Evolutionary conservation across 2,329 filamentous ascomycete species (phyloP).

Genomic region (Calonectria fujianensis): DNA sequence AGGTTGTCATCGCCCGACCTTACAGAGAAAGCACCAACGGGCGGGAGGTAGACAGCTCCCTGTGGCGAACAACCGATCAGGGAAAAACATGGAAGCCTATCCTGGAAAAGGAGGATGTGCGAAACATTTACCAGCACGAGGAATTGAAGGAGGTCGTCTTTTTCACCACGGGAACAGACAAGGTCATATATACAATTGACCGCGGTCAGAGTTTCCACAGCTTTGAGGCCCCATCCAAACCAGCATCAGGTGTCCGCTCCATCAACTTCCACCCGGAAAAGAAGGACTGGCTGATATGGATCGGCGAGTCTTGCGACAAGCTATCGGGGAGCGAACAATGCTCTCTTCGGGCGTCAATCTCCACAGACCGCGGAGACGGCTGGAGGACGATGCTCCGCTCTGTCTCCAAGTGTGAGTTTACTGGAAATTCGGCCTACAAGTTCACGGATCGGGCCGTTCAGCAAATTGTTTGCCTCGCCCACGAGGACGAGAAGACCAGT

Average conservation of each 20-base stretch:
- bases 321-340: slow-evolving; percentile 73
- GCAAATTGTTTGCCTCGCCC: slow-evolving; percentile 75
- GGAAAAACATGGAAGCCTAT: slow-evolving; percentile 88
- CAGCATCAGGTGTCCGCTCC: slow-evolving; percentile 62
- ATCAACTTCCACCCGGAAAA: slow-evolving; percentile 89
- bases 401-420: slow-evolving; percentile 90
- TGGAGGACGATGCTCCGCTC: slow-evolving; percentile 86
- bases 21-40: slow-evolving; percentile 58
- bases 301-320: slow-evolving; percentile 81
- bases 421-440: slow-evolving; percentile 77
- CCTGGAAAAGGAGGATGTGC: slow-evolving; percentile 81
- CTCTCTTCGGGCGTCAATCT: slow-evolving; percentile 84
- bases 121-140: slow-evolving; percentile 83
- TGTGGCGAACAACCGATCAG: slow-evolving; percentile 88
- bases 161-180: slow-evolving; percentile 81
- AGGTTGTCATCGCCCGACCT: slow-evolving; percentile 79
- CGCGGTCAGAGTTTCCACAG: slow-evolving; percentile 83
- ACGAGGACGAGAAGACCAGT: slow-evolving; percentile 74
- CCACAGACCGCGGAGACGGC: slow-evolving; percentile 84
- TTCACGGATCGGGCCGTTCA: slow-evolving; percentile 66
- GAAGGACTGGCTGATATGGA: slow-evolving; percentile 95
- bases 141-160: slow-evolving; percentile 91
- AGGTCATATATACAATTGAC: slow-evolving; percentile 87
- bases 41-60: slow-evolving; percentile 68
- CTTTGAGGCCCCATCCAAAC: slow-evolving; percentile 81